Evolutionary conservation across 345 rosid species (phyloP), one percentile per base, ranked within the genome.

Genomic region (Adansonia digitata): DNA sequence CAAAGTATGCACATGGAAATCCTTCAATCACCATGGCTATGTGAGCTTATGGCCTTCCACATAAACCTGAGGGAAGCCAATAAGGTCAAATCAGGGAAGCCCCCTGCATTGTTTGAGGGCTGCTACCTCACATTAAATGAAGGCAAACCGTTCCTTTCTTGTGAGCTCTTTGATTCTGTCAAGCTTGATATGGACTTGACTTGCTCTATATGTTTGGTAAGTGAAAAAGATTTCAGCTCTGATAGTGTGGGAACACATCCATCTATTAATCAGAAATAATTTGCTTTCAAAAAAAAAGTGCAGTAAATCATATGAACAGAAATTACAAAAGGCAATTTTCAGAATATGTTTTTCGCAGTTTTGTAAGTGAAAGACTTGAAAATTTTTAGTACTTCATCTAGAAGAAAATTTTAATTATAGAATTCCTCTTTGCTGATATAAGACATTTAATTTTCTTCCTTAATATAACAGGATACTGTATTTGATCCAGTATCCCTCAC

Each of bases 121-220:
- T 92, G 95, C 77, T 84, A 85, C 17, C 85, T 95, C 10, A 69
- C 43, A 48, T 80, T 90, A 43, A 78, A 83, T 66, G 97, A 92
- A 71, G 91, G 80, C 12, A 95, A 87, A 46, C 99, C 96, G 46
- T 86, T 88, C 0, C 93, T 95, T 72, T 85, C 90, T 26, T 92
- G 92, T 62, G 87, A 90, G 71, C 89, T 92, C 45, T 89, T 90
- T 62, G 97, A 90, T 78, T 92, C 93, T 1, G 80, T 92, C 71
- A 93, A 91, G 85, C 73, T 92, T 62, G 97, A 94, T 70, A 84
- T 93, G 48, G 92, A 95, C 65, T 78, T 95, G 87, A 95, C 99
- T 75, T 93, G 97, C 81, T 93, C 98, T 49, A 91, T 93, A 77
- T 95, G 98, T 86, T 83, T 94, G 99, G 98, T 94, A 82, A 90